Conservation (phyloP, 1,139 yeast genomes). For the Pichia sp. region DNA sequence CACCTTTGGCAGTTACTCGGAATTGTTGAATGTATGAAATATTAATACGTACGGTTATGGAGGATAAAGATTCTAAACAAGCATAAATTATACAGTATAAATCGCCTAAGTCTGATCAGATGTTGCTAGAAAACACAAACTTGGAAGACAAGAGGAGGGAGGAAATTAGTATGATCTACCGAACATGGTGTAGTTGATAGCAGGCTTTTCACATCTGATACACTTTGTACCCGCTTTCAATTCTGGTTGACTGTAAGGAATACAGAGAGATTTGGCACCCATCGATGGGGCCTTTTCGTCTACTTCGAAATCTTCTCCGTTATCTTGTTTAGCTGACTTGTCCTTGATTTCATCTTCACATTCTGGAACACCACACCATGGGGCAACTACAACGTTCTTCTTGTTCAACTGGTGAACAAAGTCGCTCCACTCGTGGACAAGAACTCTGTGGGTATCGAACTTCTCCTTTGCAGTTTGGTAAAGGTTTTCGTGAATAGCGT, state of each 20-base stretch:
- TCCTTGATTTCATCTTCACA: conserved; percentile 98
- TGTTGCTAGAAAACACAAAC: neutral
- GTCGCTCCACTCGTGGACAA: conserved; percentile 82
- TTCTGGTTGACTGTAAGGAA: conserved; percentile 88
- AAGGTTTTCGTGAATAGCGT: conserved; percentile 71
- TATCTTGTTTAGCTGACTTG: conserved; percentile 73
- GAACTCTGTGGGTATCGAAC: conserved; percentile 77
- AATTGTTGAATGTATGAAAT: neutral
- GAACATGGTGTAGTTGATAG: conserved; percentile 82
- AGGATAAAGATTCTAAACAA: neutral
- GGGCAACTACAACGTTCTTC: conserved; percentile 85
- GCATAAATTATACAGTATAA: neutral
- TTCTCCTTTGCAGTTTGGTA: conserved; percentile 74
- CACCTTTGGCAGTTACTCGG: too few relatives aligned
- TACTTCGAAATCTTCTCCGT: conserved; percentile 76
- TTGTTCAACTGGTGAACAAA: conserved; percentile 90
- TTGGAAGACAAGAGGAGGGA: neutral
- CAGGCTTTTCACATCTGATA: conserved; percentile 73
- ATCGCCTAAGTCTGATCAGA: neutral
- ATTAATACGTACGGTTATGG: neutral
- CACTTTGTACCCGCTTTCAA: conserved; percentile 78
- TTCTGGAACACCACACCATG: conserved; percentile 94
- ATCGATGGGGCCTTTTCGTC: conserved; percentile 97
- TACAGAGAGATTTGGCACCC: conserved; percentile 99
- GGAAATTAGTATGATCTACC: conserved; percentile 87